A percentile compares a stretch with the other conserved stretches of the same genome.
Evolutionary conservation across 768 basidiomycete genomes (phyloP).

Genomic region (Candolleomyces eurysporus): DNA sequence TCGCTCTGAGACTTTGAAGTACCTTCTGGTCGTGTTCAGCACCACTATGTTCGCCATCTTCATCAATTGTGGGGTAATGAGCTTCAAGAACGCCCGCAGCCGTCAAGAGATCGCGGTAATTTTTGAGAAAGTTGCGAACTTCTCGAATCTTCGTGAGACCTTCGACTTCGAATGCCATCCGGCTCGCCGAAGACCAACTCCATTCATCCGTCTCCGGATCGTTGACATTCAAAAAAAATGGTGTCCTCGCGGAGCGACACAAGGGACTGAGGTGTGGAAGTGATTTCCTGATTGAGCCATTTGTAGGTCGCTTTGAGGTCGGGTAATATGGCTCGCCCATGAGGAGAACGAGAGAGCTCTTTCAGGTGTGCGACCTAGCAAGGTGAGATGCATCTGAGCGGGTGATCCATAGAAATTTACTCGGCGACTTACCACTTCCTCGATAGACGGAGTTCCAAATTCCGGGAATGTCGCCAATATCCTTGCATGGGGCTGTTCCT

Average conservation of each 20-base stretch:
- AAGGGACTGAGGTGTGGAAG: conserved; percentile 12
- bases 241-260: conserved; percentile 16
- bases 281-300: conserved; percentile 34
- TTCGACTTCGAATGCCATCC: conserved; percentile 34
- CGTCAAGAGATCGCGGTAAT: conserved; percentile 29
- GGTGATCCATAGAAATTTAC: not conserved
- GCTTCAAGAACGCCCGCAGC: conserved; percentile 31
- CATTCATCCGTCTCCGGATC: conserved; percentile 33
- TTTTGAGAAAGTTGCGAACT: conserved; percentile 32
- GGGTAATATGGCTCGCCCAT: conserved; percentile 25
- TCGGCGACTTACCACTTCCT: conserved; percentile 40
- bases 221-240: conserved; percentile 47
- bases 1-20: too few species aligned
- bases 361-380: conserved; percentile 41
- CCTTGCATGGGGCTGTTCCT: conserved; percentile 24
- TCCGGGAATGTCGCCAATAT: conserved; percentile 31
- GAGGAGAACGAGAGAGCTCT: conserved; percentile 18
- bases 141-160: conserved; percentile 24
- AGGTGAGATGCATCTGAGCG: not conserved
- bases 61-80: conserved; percentile 11
- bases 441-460: conserved; percentile 37
- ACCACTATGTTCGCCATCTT: too few species aligned
- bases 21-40: too few species aligned
- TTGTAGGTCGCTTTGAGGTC: conserved; percentile 44
- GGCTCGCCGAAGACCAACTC: conserved; percentile 38